A percentile compares a stretch with the other conserved stretches of the same genome.
phyloP scores from a whole-genome alignment of 768 basidiomycete genomes.

The Tylopilus subfusipes region DNA sequence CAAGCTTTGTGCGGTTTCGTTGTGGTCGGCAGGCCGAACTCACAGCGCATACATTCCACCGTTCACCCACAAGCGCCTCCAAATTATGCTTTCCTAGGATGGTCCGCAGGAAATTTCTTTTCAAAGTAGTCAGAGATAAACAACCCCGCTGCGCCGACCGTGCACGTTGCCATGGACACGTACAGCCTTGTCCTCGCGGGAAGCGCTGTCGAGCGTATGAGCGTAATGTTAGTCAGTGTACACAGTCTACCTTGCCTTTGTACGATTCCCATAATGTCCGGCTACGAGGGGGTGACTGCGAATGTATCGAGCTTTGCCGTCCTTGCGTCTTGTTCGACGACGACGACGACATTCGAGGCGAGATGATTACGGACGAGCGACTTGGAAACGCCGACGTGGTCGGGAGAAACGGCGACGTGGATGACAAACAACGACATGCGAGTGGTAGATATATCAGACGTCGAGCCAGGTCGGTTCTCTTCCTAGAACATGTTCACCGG shows the following conservation, averaged over 20 bases:
- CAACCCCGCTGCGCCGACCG: slow-evolving; percentile 46
- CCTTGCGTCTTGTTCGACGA: neutral
- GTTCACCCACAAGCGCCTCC: neutral
- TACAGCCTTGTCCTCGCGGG: slow-evolving; percentile 51
- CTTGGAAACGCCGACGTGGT: too few species aligned
- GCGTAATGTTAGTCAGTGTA: slow-evolving; percentile 7
- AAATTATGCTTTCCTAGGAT: neutral
- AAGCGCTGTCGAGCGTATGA: slow-evolving; percentile 38
- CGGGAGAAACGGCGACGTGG: too few species aligned
- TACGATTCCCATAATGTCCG: slow-evolving; percentile 43
- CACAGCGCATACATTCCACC: slow-evolving; percentile 5
- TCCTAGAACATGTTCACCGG: slow-evolving; percentile 66
- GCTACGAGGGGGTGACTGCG: slow-evolving; percentile 8
- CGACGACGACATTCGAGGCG: slow-evolving; percentile 10
- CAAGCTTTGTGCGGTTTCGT: neutral
- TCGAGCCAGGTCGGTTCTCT: neutral
- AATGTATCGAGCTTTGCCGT: neutral
- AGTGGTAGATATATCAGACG: too few species aligned
- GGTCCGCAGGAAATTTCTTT: slow-evolving; percentile 31
- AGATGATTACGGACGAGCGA: neutral
- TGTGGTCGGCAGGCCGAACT: slow-evolving; percentile 15
- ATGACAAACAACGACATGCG: too few species aligned
- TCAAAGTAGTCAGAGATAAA: slow-evolving; percentile 51
- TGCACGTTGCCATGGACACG: slow-evolving; percentile 47
- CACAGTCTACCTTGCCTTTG: slow-evolving; percentile 31